Conservation (phyloP, 1,284 basidiomycete species). For the Cystobasidium pallidum region DNA sequence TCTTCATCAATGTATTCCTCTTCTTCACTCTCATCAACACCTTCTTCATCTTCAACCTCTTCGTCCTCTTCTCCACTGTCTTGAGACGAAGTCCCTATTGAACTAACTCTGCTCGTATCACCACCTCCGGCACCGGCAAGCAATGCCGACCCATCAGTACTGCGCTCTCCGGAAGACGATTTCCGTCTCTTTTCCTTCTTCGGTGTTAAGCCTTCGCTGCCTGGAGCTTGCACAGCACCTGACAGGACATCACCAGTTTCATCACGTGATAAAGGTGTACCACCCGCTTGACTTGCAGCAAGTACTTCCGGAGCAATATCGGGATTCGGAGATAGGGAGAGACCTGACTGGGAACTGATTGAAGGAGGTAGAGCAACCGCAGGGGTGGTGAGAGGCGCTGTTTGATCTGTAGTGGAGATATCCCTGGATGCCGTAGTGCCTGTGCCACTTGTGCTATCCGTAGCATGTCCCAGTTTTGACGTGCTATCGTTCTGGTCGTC, state of each 20-base stretch:
- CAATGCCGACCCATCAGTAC: slow-evolving; percentile 57
- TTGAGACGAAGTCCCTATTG: slow-evolving; percentile 52
- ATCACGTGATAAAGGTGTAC: slow-evolving; percentile 55
- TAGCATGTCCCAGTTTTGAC: slow-evolving; percentile 10
- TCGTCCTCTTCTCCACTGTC: slow-evolving; percentile 55
- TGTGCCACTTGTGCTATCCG: slow-evolving; percentile 16
- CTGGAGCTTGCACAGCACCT: slow-evolving; percentile 71
- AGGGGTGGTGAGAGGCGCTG: not conserved
- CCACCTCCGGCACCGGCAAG: slow-evolving; percentile 50
- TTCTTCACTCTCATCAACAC: slow-evolving; percentile 56
- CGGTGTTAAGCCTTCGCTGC: slow-evolving; percentile 62
- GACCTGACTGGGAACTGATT: not conserved
- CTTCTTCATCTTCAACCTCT: slow-evolving; percentile 60
- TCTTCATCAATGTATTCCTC: slow-evolving; percentile 72
- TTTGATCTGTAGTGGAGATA: not conserved
- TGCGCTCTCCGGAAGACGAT: slow-evolving; percentile 55
- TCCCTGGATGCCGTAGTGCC: slow-evolving; percentile 5
- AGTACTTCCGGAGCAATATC: slow-evolving; percentile 43
- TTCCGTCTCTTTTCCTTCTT: slow-evolving; percentile 48
- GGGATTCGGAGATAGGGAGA: not conserved
- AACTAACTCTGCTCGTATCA: slow-evolving; percentile 44
- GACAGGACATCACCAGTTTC: slow-evolving; percentile 71
- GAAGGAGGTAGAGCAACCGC: not conserved
- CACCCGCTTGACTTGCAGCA: slow-evolving; percentile 47
- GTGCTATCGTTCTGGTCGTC: slow-evolving; percentile 21